phyloP scores from a whole-genome alignment of 176 grass and related monocot species.

The Pontederia crassipes region DNA sequence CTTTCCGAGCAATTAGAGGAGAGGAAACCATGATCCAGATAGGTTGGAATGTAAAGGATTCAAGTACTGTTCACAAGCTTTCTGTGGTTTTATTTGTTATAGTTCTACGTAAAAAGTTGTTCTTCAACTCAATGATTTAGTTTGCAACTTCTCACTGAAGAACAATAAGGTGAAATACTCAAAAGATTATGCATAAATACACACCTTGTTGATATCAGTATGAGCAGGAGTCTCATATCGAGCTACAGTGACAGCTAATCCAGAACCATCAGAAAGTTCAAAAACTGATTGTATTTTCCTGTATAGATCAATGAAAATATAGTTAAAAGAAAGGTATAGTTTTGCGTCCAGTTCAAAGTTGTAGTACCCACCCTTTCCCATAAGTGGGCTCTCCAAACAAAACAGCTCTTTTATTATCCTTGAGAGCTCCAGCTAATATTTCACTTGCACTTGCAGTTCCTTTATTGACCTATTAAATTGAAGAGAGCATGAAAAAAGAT shows the following conservation, averaged over 20 bases:
- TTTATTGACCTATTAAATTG: constrained; percentile 71
- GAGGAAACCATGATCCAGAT: too few relatives aligned
- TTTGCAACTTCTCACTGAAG: neutral
- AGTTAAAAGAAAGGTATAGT: neutral
- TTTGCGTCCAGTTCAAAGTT: neutral
- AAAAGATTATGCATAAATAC: constrained; percentile 1
- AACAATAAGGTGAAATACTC: neutral
- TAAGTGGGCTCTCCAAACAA: constrained; percentile 89
- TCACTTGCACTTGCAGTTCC: constrained; percentile 95
- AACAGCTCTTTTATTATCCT: constrained; percentile 89
- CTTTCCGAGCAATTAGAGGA: too few relatives aligned
- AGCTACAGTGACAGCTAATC: constrained; percentile 67
- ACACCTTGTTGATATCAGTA: constrained; percentile 80
- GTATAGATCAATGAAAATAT: constrained; percentile 4
- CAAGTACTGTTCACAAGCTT: too few relatives aligned
- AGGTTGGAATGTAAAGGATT: too few relatives aligned
- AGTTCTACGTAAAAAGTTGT: too few relatives aligned
- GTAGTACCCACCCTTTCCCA: constrained; percentile 63
- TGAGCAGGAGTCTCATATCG: constrained; percentile 84
- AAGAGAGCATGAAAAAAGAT: neutral
- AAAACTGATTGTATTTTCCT: constrained; percentile 96
- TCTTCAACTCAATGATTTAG: too few relatives aligned
- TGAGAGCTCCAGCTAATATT: constrained; percentile 87
- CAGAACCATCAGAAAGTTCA: constrained; percentile 82
- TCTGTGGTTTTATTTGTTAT: too few relatives aligned